These are phyloP conservation scores for Phialemoniopsis sp. DNA, from an alignment of 2,329 filamentous ascomycete species.

Conservation along the genomic window DNA sequence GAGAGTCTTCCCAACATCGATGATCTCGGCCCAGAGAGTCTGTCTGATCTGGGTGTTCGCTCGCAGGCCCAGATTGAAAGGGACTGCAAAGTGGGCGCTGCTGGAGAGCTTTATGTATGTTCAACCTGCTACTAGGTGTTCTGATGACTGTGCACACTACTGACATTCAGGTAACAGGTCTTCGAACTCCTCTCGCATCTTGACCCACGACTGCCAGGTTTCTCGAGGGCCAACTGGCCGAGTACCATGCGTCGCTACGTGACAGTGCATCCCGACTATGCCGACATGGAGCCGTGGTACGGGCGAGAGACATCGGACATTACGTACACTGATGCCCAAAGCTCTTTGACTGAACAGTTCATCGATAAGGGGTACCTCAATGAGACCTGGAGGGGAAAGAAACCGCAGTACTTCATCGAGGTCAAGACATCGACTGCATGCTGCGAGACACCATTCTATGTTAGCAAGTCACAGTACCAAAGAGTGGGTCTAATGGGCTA, in stretches of 20 bases:
- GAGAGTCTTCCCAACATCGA: no score
- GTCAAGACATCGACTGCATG: slow-evolving; percentile 41
- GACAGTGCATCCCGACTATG: slow-evolving; percentile 31
- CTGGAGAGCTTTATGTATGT: slow-evolving; percentile 14
- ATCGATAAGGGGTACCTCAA: slow-evolving; percentile 26
- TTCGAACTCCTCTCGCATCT: slow-evolving; percentile 32
- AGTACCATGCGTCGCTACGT: slow-evolving; percentile 41
- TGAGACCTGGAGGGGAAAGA: slow-evolving; percentile 16
- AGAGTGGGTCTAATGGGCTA: slow-evolving; percentile 21
- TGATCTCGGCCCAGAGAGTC: no score
- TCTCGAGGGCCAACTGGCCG: slow-evolving; percentile 37
- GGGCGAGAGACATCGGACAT: slow-evolving; percentile 42
- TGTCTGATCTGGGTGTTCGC: not conserved
- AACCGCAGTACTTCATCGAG: slow-evolving; percentile 41
- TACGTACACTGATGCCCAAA: slow-evolving; percentile 31
- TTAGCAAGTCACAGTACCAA: slow-evolving; percentile 39
- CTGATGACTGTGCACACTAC: not conserved
- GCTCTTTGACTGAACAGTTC: slow-evolving; percentile 26
- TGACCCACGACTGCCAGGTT: slow-evolving; percentile 21
- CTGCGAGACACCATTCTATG: slow-evolving; percentile 35
- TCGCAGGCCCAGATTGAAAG: slow-evolving; percentile 5
- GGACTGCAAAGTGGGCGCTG: slow-evolving; percentile 12
- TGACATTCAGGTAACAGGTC: slow-evolving; percentile 21
- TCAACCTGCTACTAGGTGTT: not conserved
- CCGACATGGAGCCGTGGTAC: slow-evolving; percentile 30